Percentiles rank a stretch among this genome's conserved stretches.
These are phyloP conservation scores for Lentinula raphanica DNA, from an alignment of 768 basidiomycete species.

Conservation along the genomic window DNA sequence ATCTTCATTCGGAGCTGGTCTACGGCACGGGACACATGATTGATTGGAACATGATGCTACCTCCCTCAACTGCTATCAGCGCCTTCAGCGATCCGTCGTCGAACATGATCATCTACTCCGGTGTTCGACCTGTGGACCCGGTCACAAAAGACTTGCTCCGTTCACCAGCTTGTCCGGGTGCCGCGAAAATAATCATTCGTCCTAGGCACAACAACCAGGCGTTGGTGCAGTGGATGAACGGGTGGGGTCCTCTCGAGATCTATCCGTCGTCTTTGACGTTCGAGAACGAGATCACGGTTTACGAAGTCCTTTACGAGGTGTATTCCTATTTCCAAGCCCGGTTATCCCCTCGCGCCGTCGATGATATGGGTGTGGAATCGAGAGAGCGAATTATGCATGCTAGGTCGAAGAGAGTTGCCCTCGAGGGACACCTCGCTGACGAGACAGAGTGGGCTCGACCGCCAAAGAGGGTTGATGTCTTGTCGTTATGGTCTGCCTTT, in stretches of 20 bases:
- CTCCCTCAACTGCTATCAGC: neutral
- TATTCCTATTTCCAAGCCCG: neutral
- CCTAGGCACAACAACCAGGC: neutral
- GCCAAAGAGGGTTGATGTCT: constrained; percentile 1
- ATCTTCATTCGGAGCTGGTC: neutral
- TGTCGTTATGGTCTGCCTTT: neutral
- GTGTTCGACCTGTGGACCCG: neutral
- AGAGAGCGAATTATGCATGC: neutral
- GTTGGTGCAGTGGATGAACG: neutral
- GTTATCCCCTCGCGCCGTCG: neutral
- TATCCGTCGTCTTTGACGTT: neutral
- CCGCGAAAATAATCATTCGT: neutral
- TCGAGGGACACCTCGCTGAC: neutral
- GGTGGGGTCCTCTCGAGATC: neutral
- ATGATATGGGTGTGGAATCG: neutral
- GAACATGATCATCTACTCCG: neutral
- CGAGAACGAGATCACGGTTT: neutral
- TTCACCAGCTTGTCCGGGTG: neutral
- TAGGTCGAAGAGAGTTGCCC: neutral
- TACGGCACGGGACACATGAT: neutral
- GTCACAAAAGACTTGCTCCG: neutral
- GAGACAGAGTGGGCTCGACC: neutral
- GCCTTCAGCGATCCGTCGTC: neutral
- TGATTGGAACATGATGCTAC: constrained; percentile 1
- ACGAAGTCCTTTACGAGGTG: neutral